Base-by-base conservation (phyloP, 2,329 filamentous ascomycete species). In the Epichloe sibirici region DNA sequence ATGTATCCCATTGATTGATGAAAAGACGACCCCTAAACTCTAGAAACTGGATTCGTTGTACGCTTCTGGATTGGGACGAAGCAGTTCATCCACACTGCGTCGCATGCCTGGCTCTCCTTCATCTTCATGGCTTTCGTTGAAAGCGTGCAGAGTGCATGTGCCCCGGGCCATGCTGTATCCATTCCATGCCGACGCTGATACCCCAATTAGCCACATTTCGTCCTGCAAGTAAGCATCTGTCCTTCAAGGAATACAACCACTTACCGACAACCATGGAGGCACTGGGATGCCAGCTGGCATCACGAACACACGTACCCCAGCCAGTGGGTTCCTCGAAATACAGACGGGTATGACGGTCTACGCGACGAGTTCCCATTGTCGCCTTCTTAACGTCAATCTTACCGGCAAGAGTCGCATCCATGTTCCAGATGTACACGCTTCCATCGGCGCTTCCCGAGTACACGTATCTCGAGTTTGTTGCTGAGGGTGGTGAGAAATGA, bases 371-470 rank as follows among this genome's bases (percentile, higher is more conserved):
- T 57, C 81, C 76, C 54, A 74, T 72, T 0, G 88, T 94, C 1
- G 86, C 83, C 55, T 76, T 71, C 44, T 79, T 77, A 6, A 96
- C 90, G 64, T 97, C 83, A 45, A 98, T 83, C 43, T 78, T 82
- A 4, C 79, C 81, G 0, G 88, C 89, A 11, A 88, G 63, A 0
- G 90, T 96, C 35, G 88, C 90, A 64, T 98, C 90, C 69, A 97
- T 72, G 64, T 97, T 97, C 78, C 88, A 98, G 43, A 97, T 79
- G 60, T 90, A 91, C 0, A 96, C 86, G 54, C 86, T 86, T 48
- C 93, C 93, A 59, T 96, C 89, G 57, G 88, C 82, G 61, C 88
- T 94, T 23, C 93, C 93, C 21, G 85, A 87, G 69, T 96, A 97
- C 23, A 98, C 90, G 64, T 96, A 97, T 60, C 89, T 79, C 8